phyloP scores from a whole-genome alignment of 139 green algal genomes.

The Volvox reticuliferus region DNA sequence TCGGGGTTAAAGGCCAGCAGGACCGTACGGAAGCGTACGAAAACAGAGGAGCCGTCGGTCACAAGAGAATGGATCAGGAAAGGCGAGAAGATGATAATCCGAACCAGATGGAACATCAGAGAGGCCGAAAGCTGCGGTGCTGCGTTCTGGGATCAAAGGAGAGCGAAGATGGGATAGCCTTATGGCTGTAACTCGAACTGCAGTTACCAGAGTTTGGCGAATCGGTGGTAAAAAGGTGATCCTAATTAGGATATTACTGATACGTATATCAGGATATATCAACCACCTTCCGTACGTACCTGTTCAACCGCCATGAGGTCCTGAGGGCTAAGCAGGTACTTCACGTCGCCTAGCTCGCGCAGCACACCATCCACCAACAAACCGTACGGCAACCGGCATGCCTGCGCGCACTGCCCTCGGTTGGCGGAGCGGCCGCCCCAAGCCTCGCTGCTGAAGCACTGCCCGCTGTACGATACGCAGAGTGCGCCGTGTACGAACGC shows the following conservation, averaged over 20 bases:
- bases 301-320: conserved; percentile 82
- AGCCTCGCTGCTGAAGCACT: conserved; percentile 87
- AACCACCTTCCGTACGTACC: conserved; percentile 58
- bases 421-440: conserved; percentile 90
- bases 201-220: too few relatives aligned
- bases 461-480: conserved; percentile 85
- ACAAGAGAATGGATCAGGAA: too few relatives aligned
- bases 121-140: too few relatives aligned
- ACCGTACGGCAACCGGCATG: conserved; percentile 70
- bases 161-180: too few relatives aligned
- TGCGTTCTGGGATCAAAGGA: too few relatives aligned
- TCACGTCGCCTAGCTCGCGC: conserved; percentile 73
- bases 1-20: too few relatives aligned
- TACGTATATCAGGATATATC: neutral
- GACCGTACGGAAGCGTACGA: neutral
- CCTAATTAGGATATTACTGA: neutral
- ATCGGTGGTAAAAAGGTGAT: too few relatives aligned
- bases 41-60: neutral
- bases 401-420: conserved; percentile 86
- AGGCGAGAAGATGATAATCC: too few relatives aligned
- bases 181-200: too few relatives aligned
- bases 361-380: conserved; percentile 80
- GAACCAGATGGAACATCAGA: too few relatives aligned
- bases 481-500: conserved; percentile 91
- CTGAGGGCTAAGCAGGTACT: conserved; percentile 85